A percentile compares a stretch with the other conserved stretches of the same genome.
phyloP scores from a whole-genome alignment of 2,329 filamentous ascomycete genomes.

The Ceratocystis papillata region DNA sequence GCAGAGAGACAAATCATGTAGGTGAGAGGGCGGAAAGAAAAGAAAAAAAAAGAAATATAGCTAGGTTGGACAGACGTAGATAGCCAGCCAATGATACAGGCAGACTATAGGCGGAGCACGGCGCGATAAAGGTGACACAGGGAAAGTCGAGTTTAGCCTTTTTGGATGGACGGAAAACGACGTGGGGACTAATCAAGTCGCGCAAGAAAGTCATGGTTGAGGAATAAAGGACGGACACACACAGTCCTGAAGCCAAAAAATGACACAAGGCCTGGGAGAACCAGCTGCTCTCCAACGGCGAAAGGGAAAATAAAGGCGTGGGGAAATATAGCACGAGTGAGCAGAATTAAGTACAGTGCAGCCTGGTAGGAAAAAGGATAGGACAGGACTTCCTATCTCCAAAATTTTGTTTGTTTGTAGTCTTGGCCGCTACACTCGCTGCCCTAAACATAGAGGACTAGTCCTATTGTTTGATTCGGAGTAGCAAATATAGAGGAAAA shows the following conservation, averaged over 20 bases:
- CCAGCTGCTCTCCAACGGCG: neutral
- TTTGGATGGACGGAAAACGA: neutral
- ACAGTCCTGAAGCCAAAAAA: neutral
- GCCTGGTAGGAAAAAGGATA: neutral
- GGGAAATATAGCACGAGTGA: neutral
- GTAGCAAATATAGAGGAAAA: conserved; percentile 22
- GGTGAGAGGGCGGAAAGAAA: neutral
- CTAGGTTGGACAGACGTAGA: neutral
- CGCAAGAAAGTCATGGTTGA: neutral
- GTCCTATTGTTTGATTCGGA: conserved; percentile 10
- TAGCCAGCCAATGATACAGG: neutral
- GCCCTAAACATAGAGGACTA: neutral
- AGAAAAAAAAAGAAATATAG: neutral
- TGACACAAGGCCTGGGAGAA: neutral
- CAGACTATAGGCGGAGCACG: neutral
- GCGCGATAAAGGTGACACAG: neutral
- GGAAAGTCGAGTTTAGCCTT: neutral
- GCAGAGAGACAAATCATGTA: neutral
- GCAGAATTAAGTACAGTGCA: neutral
- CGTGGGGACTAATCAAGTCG: conserved; percentile 1
- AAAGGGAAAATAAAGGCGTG: neutral
- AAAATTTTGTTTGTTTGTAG: neutral
- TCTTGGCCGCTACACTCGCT: neutral
- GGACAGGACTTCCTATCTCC: neutral
- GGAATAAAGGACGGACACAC: neutral